phyloP scores from a whole-genome alignment of 768 basidiomycete species.

The Lepiota subincarnata region DNA sequence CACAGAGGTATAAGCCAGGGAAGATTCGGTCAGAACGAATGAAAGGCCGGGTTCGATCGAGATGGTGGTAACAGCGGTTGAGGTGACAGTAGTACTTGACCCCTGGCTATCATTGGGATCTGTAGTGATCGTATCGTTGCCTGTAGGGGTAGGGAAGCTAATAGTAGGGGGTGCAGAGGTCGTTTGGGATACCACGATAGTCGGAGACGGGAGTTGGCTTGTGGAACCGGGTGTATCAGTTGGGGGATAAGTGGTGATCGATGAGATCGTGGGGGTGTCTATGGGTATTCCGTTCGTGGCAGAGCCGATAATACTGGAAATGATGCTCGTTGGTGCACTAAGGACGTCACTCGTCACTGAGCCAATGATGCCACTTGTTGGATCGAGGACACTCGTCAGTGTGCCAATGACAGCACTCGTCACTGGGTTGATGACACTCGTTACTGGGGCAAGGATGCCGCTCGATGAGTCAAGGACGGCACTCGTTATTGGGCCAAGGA shows the following conservation, averaged over 20 bases:
- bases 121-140: background rate
- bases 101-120: background rate
- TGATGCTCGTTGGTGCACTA: too few relatives aligned
- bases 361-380: background rate
- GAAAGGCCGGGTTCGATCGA: constrained; percentile 38
- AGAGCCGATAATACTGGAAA: constrained; percentile 1
- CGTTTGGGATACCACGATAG: background rate
- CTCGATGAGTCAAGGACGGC: too few relatives aligned
- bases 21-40: constrained; percentile 40
- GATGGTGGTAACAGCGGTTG: constrained; percentile 20
- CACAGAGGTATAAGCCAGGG: constrained; percentile 35
- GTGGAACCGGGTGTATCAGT: background rate
- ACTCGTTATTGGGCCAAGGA: background rate
- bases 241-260: background rate
- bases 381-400: background rate
- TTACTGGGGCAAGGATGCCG: too few relatives aligned
- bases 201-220: background rate
- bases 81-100: constrained; percentile 8
- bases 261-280: constrained; percentile 4
- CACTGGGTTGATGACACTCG: background rate
- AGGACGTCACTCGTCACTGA: background rate
- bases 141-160: constrained; percentile 17
- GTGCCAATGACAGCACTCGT: background rate
- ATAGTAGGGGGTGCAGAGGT: constrained; percentile 13
- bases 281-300: constrained; percentile 3